These are phyloP conservation scores for Colletotrichum magnum DNA, from an alignment of 2,329 filamentous ascomycete genomes.

Conservation along the genomic window DNA sequence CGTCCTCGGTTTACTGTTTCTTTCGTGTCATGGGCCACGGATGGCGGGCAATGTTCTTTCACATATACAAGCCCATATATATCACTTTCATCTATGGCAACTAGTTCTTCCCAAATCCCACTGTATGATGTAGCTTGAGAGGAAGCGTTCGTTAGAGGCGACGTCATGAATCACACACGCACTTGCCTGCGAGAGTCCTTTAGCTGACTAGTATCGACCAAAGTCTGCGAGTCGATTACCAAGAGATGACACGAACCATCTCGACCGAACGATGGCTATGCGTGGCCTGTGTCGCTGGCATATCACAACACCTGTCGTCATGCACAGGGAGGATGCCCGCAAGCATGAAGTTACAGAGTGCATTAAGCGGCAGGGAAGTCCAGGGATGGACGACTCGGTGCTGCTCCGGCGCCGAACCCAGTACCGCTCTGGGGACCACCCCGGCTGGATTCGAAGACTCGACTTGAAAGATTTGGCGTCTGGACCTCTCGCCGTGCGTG, in stretches of 20 bases:
- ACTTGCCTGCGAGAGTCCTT: not conserved
- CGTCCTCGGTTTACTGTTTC: constrained; percentile 9
- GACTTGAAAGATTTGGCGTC: not conserved
- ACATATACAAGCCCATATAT: constrained; percentile 36
- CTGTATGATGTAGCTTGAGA: not conserved
- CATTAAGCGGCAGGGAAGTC: constrained; percentile 10
- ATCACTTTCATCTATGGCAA: constrained; percentile 27
- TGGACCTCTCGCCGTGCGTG: not conserved
- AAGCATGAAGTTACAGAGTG: constrained; percentile 3
- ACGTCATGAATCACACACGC: not conserved
- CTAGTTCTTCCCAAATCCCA: not conserved
- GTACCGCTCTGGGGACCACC: constrained; percentile 9
- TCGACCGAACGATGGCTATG: not conserved
- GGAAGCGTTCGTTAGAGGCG: not conserved
- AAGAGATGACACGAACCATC: constrained; percentile 11
- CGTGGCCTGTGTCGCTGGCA: not conserved
- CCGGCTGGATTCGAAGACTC: not conserved
- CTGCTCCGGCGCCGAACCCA: not conserved
- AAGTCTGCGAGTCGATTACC: not conserved
- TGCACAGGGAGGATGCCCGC: constrained; percentile 2
- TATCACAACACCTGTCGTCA: not conserved
- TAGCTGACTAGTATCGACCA: not conserved
- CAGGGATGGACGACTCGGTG: not conserved
- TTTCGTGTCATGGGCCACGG: constrained; percentile 10
- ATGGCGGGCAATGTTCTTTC: constrained; percentile 33